Base-by-base conservation (phyloP, 176 grass and related monocot species). In the Olyra latifolia region DNA sequence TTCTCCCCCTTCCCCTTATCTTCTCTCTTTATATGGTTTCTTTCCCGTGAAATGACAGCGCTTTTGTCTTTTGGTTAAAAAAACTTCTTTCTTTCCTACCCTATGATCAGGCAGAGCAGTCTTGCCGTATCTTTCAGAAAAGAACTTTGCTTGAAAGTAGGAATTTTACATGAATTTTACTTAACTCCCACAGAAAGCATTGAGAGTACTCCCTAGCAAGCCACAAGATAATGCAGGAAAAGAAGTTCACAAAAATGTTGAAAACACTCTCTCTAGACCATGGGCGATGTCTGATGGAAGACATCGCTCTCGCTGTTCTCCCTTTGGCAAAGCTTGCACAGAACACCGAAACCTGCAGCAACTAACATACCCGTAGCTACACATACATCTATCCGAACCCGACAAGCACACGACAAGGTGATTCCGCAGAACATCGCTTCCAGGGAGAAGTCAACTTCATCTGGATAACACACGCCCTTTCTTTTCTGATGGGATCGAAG, bases 381-480 rank as follows among this genome's bases (percentile, higher is more conserved):
- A 62, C 44, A 67, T 4, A 15, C 4, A 45, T 17, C 27, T 29
- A 55, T 4, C 54, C 25, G 62, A 68, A 5, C 23, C 49, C 2
- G 32, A 42, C 69, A 74, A 80, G 7, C 62, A 64, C 30, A 82
- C 58, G 43, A 80, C 82, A 55, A 47, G 46, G 35, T 23, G 82
- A 76, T 85, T 49, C 16, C 28, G 71, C 81, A 81, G 82, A 66
- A 71, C 82, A 89, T 77, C 77, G 57, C 77, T 27, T 76, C 76
- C 56, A 63, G 56, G 32, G 32, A 56, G 47, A 77, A 77, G 77
- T 81, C 87, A 85, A 85, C 57, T 85, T 85, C 77, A 89, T 77
- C 71, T 11, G 29, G 77, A 85, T 85, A 85, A 81, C 11, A 16
- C 71, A 30, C 22, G 49, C n/a, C 29, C 75, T 68, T 55, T 71